Evolutionary conservation across 2,329 filamentous ascomycete species (phyloP), one percentile per base, ranked within the genome.

Genomic region (Leptosphaerulina australis): DNA sequence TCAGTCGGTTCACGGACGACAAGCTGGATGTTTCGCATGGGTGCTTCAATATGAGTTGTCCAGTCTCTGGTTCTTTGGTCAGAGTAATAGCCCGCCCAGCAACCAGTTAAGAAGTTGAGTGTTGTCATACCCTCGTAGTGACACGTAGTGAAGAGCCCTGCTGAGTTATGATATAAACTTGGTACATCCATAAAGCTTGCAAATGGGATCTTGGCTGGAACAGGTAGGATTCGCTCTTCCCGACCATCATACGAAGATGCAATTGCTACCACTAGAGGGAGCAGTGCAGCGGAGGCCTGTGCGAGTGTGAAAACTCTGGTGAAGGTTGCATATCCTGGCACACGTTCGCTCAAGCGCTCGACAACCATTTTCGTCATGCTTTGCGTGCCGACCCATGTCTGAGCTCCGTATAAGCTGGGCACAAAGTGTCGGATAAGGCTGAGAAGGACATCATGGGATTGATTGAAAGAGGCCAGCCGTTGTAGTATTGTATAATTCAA

Each of bases 111-210:
- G 26, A 65, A 63, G 0, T 44, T 18, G 2, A 54, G 41, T 3
- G 40, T 48, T 3, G 48, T 48, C 64, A 66, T 66, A 7, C 40
- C 43, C 3, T 36, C n/a, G 7, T 56, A 28, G 39, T 67, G 60
- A 11, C 56, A 60, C 9, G 22, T 53, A 7, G 33, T 36, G 11
- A 66, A 66, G 0, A 36, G 21, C 14, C 43, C 47, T 8, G 44
- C 28, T 1, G 28, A 34, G 14, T 33, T 35, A 7, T 12, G 34
- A 11, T 55, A 60, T 1, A 58, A 22, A 9, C 28, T 38, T 2
- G 60, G 62, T 25, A 65, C 45, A 8, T 55, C 28, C 59, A 65
- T 59, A 5, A 54, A 55, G 0, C 30, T 29, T 6, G 20, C 7
- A 17, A 65, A 64, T 1, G 44, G 44, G 21, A 63, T 63, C 2